phyloP scores from a whole-genome alignment of 2,329 filamentous ascomycete genomes.

The Gnomoniopsis sp. region DNA sequence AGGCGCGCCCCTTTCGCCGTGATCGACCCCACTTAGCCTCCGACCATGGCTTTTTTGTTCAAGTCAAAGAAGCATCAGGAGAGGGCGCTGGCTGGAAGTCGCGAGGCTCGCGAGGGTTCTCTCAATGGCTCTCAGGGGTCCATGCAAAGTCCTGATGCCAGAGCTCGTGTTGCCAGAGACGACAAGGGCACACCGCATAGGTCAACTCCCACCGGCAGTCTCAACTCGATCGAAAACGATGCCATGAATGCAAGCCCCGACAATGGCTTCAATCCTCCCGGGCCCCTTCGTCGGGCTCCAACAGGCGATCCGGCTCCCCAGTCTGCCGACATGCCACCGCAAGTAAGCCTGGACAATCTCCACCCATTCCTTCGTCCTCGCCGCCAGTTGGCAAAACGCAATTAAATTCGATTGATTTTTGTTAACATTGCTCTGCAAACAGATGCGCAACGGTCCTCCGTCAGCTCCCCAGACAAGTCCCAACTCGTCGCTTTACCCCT shows the following conservation, averaged over 20 bases:
- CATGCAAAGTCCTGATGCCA: slow-evolving; percentile 45
- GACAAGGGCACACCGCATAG: slow-evolving; percentile 56
- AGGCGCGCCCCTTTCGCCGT: slow-evolving; percentile 28
- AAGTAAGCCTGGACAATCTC: slow-evolving; percentile 33
- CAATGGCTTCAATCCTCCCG: slow-evolving; percentile 50
- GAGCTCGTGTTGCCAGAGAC: slow-evolving; percentile 47
- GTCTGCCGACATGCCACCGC: slow-evolving; percentile 35
- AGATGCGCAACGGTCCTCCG: slow-evolving; percentile 55
- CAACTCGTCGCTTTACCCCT: slow-evolving; percentile 86
- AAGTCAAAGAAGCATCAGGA: slow-evolving; percentile 77
- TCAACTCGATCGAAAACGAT: slow-evolving; percentile 67
- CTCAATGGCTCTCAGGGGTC: slow-evolving; percentile 43
- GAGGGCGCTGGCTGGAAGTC: slow-evolving; percentile 48
- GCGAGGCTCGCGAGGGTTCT: slow-evolving; percentile 47
- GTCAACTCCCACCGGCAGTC: slow-evolving; percentile 72
- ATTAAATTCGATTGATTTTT: not conserved
- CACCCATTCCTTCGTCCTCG: not conserved
- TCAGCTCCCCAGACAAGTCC: slow-evolving; percentile 40
- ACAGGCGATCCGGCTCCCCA: slow-evolving; percentile 44
- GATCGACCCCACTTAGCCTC: slow-evolving; percentile 34
- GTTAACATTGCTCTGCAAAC: slow-evolving; percentile 12
- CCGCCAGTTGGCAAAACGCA: not conserved
- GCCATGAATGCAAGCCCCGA: slow-evolving; percentile 60
- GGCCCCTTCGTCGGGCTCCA: slow-evolving; percentile 28
- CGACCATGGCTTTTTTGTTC: slow-evolving; percentile 75